These are phyloP conservation scores for Trichoderma sp. DNA, from an alignment of 2,329 filamentous ascomycete species.

Conservation along the genomic window DNA sequence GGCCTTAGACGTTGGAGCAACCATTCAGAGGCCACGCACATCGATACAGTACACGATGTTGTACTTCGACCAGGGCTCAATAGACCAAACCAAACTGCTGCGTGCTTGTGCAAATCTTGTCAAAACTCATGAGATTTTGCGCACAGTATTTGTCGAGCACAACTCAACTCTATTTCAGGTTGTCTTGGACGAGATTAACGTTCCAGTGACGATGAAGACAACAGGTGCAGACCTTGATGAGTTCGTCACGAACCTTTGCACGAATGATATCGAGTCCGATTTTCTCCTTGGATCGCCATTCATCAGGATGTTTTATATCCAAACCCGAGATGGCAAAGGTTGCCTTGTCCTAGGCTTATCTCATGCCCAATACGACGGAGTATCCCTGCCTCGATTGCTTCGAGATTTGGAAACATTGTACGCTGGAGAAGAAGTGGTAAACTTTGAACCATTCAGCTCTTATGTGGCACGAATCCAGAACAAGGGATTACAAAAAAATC, in stretches of 20 bases:
- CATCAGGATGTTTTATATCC: not conserved
- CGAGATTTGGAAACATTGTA: conserved; percentile 12
- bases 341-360: conserved; percentile 36
- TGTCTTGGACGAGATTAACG: conserved; percentile 26
- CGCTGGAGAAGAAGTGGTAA: not conserved
- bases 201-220: conserved; percentile 18
- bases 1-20: conserved; percentile 27
- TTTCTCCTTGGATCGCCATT: not conserved
- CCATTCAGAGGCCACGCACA: conserved; percentile 28
- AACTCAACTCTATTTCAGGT: conserved; percentile 26
- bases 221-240: not conserved
- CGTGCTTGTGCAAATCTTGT: conserved; percentile 30
- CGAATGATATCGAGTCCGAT: not conserved
- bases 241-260: not conserved
- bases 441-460: not conserved
- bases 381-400: conserved; percentile 47
- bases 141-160: conserved; percentile 31
- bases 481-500: not conserved
- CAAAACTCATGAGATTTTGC: conserved; percentile 28
- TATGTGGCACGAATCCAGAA: not conserved
- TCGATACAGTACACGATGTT: conserved; percentile 34
- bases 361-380: conserved; percentile 53
- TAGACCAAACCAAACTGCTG: conserved; percentile 28
- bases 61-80: conserved; percentile 26
- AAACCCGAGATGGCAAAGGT: not conserved